Conservation (phyloP, 2,329 filamentous ascomycete genomes). For the Neonectria punicea region DNA sequence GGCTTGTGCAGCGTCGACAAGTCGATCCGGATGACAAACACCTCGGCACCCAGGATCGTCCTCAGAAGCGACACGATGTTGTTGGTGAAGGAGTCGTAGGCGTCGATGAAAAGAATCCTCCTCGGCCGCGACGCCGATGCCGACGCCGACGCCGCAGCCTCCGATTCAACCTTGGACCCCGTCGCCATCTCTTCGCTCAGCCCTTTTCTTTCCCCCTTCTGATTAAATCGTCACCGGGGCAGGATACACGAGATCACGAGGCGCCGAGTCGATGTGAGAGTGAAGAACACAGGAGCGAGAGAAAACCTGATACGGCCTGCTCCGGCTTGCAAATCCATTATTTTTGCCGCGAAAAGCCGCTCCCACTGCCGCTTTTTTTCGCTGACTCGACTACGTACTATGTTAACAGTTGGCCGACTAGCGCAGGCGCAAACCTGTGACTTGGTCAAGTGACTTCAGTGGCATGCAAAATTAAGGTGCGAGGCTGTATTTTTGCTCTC, state of each 20-base stretch:
- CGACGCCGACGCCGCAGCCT: slow-evolving; percentile 22
- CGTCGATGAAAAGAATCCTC: slow-evolving; percentile 88
- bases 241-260: background rate
- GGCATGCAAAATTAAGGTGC: slow-evolving; percentile 1
- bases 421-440: background rate
- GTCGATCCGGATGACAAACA: slow-evolving; percentile 59
- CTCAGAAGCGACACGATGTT: slow-evolving; percentile 89
- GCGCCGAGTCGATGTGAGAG: background rate
- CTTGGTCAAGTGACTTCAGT: slow-evolving; percentile 3
- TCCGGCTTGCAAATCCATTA: slow-evolving; percentile 29
- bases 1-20: slow-evolving; percentile 60
- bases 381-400: slow-evolving; percentile 35
- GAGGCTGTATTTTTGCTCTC: background rate
- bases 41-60: slow-evolving; percentile 72
- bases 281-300: background rate
- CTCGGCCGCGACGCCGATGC: slow-evolving; percentile 25
- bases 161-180: slow-evolving; percentile 29
- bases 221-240: background rate
- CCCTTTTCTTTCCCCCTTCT: background rate
- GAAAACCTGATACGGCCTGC: slow-evolving; percentile 7
- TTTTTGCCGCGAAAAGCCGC: slow-evolving; percentile 43
- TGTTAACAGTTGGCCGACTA: slow-evolving; percentile 31
- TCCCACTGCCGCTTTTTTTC: background rate
- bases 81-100: slow-evolving; percentile 96
- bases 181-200: slow-evolving; percentile 32